Conservation (phyloP, 495 filamentous ascomycete genomes). For the Hypoxylon lienhwacheense region DNA sequence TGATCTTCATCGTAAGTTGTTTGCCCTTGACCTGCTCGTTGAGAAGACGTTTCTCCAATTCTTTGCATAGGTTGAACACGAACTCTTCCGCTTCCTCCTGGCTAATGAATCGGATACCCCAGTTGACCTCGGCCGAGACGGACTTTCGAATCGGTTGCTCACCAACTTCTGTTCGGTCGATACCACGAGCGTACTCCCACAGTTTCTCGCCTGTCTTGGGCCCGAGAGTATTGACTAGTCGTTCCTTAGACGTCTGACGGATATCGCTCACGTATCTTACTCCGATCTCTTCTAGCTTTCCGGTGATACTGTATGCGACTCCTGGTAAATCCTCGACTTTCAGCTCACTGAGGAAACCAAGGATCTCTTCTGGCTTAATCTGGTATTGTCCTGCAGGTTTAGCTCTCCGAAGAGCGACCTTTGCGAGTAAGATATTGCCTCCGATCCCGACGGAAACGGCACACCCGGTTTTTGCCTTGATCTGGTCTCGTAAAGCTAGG, state of each 20-base stretch:
- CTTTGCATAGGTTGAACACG: slow-evolving; percentile 75
- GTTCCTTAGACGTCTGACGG: slow-evolving; percentile 72
- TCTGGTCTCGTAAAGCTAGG: slow-evolving; percentile 60
- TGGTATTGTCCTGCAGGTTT: slow-evolving; percentile 89
- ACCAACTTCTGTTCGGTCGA: slow-evolving; percentile 85
- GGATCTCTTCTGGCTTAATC: slow-evolving; percentile 74
- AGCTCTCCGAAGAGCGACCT: slow-evolving; percentile 84
- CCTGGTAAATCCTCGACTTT: slow-evolving; percentile 82
- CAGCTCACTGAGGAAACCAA: slow-evolving; percentile 73
- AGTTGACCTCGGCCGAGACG: slow-evolving; percentile 94
- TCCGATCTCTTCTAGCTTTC: slow-evolving; percentile 84
- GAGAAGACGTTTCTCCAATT: slow-evolving; percentile 75
- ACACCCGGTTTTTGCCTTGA: slow-evolving; percentile 76
- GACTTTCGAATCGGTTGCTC: slow-evolving; percentile 80
- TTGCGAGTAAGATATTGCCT: slow-evolving; percentile 85
- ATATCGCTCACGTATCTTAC: slow-evolving; percentile 81
- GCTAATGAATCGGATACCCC: slow-evolving; percentile 92
- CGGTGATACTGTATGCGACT: slow-evolving; percentile 80
- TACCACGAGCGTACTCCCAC: slow-evolving; percentile 86
- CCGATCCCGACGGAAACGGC: slow-evolving; percentile 95
- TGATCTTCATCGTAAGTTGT: slow-evolving; percentile 89
- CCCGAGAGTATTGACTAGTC: slow-evolving; percentile 69
- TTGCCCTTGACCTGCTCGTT: slow-evolving; percentile 83
- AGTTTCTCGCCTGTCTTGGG: slow-evolving; percentile 92
- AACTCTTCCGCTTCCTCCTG: slow-evolving; percentile 92